Base-by-base conservation (phyloP, 352 stramenopile genomes). In the Pythium dissimile region DNA sequence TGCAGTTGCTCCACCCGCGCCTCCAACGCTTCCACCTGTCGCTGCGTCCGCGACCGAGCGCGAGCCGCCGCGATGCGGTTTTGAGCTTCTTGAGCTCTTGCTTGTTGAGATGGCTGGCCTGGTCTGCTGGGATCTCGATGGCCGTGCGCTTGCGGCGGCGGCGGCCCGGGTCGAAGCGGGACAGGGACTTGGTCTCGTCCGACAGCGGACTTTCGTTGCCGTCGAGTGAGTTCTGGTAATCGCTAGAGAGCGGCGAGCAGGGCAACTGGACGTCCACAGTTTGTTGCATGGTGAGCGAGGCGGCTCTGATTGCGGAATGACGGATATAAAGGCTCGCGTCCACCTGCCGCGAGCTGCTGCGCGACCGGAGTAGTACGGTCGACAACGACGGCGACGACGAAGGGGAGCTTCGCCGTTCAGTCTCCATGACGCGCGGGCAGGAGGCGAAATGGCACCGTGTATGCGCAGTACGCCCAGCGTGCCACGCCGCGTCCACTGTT, bases 61-160 rank as follows among this genome's bases (percentile, higher is more conserved):
- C 79, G 72, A 20, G 77, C 77, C 7, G 79, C 79, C 0, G 79
- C 76, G 51, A 89, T 76, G 7, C 79, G 79, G 63, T 89, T 89
- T 89, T 89, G 46, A 83, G 71, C 48, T 81, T 81, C 58, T 78
- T 73, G 28, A 89, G 65, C 53, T 89, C 76, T 26, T 72, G 65
- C 26, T 70, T 69, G 66, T 72, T 71, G 28, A 89, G 54, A 7
- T 31, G 47, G 1, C 52, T 59, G n/a, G 77, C 58, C 52, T 82
- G 66, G 47, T 81, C 71, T 5, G 46, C 21, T 1, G 78, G 66
- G 15, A 79, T 44, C 27, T 77, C 53, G 32, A 87, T 79, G 2
- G 80, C 74, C 26, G 80, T 80, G 21, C 78, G 78, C 13, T 56
- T 53, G 26, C 62, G 62, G 9, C 62, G 62, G 9, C 55, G 54